Evolutionary conservation across 179 eudicot species (phyloP), one percentile per base, ranked within the genome.

Genomic region (Vitellaria paradoxa): DNA sequence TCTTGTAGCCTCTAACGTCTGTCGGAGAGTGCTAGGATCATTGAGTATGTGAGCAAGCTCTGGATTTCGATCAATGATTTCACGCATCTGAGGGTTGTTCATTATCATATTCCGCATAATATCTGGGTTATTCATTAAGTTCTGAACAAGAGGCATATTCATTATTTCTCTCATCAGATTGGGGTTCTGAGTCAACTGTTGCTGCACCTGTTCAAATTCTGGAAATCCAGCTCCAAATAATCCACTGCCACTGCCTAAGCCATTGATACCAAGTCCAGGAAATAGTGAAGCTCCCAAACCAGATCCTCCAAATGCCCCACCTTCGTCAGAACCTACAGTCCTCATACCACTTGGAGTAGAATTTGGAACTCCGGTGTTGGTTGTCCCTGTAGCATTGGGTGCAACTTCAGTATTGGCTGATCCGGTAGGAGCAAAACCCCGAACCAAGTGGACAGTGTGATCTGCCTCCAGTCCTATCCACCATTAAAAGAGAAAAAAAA

Each of bases 1-100:
- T 86, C 99, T 87, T 53, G 98, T 93, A 79, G 96, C 91, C 77
- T 96, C 97, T 75, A 96, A 74, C 63, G 96, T 91, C 82, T 92
- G 98, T 72, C 99, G 83, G 65, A 96, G 99, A 70, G 91, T 94
- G 79, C 88, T 85, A 42, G 99, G 98, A 74, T 96, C 99, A 81
- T 96, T 96, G 61, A 96, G 95, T 79, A 96, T 82, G 80, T 96
- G 98, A 68, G 81, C 99, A 83, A 96, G 97, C 81, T 96, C 99
- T 7, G 98, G 99, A 82, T 96, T 96, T 60, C 93, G 87, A 72
- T 96, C 99, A 81, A 94, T 92, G 67, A 96, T 87, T 75, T 94
- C 99, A 59, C 97, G 99, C 99, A 94, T 92, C 65, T 96, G 99
- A 81, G 99, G 98, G 79, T 96, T 94, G 85, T 81, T 92, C 93